Conservation (phyloP, 140 eudicot genomes). For the Cichorium intybus region DNA sequence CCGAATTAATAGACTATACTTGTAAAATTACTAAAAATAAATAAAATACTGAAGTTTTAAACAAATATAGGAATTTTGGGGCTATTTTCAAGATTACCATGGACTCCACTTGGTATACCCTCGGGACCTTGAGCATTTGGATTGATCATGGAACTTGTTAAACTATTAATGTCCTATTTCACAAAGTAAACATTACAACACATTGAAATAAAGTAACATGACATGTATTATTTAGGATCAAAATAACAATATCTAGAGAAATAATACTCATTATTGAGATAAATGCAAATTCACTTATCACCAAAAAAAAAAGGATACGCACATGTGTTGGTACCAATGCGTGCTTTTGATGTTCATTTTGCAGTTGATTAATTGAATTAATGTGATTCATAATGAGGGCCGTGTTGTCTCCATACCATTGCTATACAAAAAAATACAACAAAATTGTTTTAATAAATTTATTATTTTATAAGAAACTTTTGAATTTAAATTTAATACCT, state of each 20-base stretch:
- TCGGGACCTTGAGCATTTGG: constrained; percentile 37
- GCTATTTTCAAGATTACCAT: constrained; percentile 29
- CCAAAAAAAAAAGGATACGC: constrained; percentile 21
- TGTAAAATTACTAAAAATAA: neutral
- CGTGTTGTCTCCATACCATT: constrained; percentile 29
- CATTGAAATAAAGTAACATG: constrained; percentile 3
- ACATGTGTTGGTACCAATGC: constrained; percentile 34
- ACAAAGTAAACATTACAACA: constrained; percentile 8
- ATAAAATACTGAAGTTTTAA: too few species aligned
- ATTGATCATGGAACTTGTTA: constrained; percentile 30
- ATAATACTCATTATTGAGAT: neutral
- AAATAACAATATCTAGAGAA: constrained; percentile 10
- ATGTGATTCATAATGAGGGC: constrained; percentile 26
- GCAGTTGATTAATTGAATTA: constrained; percentile 16
- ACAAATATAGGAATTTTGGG: neutral
- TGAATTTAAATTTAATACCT: constrained; percentile 17
- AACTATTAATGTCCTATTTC: constrained; percentile 38
- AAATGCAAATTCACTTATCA: too few species aligned
- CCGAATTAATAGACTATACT: neutral
- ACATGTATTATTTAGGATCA: neutral
- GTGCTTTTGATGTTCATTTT: constrained; percentile 35
- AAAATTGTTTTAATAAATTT: neutral
- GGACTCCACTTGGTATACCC: constrained; percentile 33
- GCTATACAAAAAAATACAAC: constrained; percentile 19
- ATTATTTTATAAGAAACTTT: neutral